Evolutionary conservation across 805 yeast species (phyloP).

Genomic region (Lipomyces yamanashiensis): DNA sequence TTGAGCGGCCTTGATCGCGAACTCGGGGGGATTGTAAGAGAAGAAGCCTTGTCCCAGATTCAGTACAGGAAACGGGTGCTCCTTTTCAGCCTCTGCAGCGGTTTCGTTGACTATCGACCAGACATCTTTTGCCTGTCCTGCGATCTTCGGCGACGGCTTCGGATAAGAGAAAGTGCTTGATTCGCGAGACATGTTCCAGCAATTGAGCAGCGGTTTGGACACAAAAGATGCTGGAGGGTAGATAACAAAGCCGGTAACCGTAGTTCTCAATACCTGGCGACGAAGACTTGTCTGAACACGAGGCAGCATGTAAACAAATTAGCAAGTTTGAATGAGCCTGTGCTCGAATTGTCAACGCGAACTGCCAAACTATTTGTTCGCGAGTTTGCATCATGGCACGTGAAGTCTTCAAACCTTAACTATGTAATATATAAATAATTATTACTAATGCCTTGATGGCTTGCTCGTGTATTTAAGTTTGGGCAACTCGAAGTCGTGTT

Average conservation of each 20-base stretch:
- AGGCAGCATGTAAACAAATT: not conserved
- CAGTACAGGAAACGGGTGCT: conserved; percentile 74
- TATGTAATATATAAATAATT: not conserved
- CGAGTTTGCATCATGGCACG: conserved; percentile 25
- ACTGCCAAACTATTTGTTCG: not conserved
- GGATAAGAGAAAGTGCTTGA: conserved; percentile 22
- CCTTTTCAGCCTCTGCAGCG: conserved; percentile 77
- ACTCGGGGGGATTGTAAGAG: conserved; percentile 94
- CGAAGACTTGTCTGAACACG: not conserved
- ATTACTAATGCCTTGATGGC: no score
- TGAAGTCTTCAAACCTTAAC: not conserved
- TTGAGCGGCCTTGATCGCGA: conserved; percentile 82
- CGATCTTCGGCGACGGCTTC: conserved; percentile 36
- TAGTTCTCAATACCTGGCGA: not conserved
- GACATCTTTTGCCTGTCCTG: conserved; percentile 58
- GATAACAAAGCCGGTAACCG: not conserved
- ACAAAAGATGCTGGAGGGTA: not conserved
- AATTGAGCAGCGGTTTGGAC: not conserved
- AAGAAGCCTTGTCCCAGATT: conserved; percentile 98
- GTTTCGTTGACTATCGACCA: conserved; percentile 96
- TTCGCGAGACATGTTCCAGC: conserved; percentile 2
- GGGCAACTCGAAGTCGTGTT: no score
- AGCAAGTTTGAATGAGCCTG: not conserved
- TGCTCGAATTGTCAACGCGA: not conserved
- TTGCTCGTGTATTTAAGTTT: no score